Percentiles rank a stretch among this genome's conserved stretches.
Evolutionary conservation across 306 rosid genomes (phyloP).

Genomic region (Trifolium fragiferum): DNA sequence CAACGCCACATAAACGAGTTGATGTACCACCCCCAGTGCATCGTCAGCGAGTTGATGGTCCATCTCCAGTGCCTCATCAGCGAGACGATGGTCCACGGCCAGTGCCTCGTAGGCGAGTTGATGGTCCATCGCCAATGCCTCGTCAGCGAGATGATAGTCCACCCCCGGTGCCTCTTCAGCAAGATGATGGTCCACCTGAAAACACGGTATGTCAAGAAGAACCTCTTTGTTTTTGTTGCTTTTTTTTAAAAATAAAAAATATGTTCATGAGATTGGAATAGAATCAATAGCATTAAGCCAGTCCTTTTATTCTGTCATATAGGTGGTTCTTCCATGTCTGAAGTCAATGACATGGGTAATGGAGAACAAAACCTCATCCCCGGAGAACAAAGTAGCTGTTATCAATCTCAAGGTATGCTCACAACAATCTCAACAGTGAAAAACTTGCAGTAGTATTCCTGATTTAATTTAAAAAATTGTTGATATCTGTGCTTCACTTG

Average conservation of each 20-base stretch:
- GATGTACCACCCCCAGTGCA: not conserved
- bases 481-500: slow-evolving; percentile 33
- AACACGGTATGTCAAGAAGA: slow-evolving; percentile 58
- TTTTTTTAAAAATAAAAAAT: slow-evolving; percentile 7
- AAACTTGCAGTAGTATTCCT: slow-evolving; percentile 23
- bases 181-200: slow-evolving; percentile 76
- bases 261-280: slow-evolving; percentile 32
- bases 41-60: slow-evolving; percentile 8
- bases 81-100: slow-evolving; percentile 47
- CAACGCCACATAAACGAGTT: slow-evolving; percentile 73
- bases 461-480: slow-evolving; percentile 35
- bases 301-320: slow-evolving; percentile 33
- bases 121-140: slow-evolving; percentile 61
- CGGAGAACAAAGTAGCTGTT: slow-evolving; percentile 86
- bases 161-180: slow-evolving; percentile 77
- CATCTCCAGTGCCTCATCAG: slow-evolving; percentile 72
- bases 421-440: slow-evolving; percentile 24
- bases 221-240: slow-evolving; percentile 18
- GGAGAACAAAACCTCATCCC: slow-evolving; percentile 88
- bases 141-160: slow-evolving; percentile 52
- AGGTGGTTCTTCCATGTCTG: slow-evolving; percentile 85
- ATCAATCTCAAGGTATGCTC: slow-evolving; percentile 83
- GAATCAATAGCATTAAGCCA: slow-evolving; percentile 37
- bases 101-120: slow-evolving; percentile 66
- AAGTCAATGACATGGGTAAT: slow-evolving; percentile 99